Conservation (phyloP, 2,329 filamentous ascomycete genomes). For the Colletotrichum truncatum region DNA sequence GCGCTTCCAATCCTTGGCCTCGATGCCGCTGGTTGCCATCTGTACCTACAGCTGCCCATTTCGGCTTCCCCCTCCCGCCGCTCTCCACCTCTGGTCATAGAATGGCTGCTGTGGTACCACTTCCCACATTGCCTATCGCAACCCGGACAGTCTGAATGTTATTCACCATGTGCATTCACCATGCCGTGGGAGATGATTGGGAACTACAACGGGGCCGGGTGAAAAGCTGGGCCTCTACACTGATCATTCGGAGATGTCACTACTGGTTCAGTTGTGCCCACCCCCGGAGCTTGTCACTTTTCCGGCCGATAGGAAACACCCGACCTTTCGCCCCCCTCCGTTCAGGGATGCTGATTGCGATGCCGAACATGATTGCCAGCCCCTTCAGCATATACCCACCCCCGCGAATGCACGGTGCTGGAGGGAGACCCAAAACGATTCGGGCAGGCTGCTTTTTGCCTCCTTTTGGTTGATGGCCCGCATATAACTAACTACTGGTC, state of each 20-base stretch:
- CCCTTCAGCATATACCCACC: background rate
- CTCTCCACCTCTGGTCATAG: background rate
- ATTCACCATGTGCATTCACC: no score
- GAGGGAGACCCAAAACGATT: no score
- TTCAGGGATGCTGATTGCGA: background rate
- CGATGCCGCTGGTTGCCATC: background rate
- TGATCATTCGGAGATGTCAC: background rate
- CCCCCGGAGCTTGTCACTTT: background rate
- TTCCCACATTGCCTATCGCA: background rate
- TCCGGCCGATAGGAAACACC: background rate
- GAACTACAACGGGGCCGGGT: background rate
- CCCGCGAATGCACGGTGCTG: background rate
- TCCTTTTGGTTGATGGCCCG: no score
- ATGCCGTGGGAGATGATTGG: no score
- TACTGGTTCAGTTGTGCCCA: background rate
- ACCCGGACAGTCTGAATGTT: background rate
- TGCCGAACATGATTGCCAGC: slow-evolving; percentile 1
- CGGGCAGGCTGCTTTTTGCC: no score
- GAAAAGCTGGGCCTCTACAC: background rate
- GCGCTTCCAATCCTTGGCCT: background rate
- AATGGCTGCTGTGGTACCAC: background rate
- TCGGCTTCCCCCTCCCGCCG: background rate
- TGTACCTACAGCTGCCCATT: background rate
- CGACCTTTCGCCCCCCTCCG: background rate
- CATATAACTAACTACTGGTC: no score